phyloP scores from a whole-genome alignment of 176 grass and related monocot genomes.

The Hsuehochloa calcarea region DNA sequence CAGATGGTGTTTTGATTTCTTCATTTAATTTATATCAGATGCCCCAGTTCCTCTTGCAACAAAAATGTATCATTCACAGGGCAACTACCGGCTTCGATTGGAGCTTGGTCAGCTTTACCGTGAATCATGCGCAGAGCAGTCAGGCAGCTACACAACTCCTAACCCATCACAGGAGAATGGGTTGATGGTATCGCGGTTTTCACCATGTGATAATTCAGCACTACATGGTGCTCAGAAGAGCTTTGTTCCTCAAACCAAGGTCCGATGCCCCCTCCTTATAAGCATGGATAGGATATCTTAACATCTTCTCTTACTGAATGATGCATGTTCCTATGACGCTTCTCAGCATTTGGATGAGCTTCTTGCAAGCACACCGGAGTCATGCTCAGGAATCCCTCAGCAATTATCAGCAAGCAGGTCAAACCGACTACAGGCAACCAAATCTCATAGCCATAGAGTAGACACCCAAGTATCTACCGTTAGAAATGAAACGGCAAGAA shows the following conservation, averaged over 20 bases:
- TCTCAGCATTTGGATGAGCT: constrained; percentile 29
- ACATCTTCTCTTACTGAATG: constrained; percentile 24
- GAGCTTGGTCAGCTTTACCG: constrained; percentile 66
- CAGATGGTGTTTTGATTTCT: not conserved
- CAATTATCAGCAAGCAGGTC: constrained; percentile 27
- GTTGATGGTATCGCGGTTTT: constrained; percentile 17
- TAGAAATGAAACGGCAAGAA: constrained; percentile 36
- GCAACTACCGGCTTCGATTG: constrained; percentile 45
- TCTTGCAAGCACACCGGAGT: constrained; percentile 17
- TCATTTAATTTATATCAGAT: constrained; percentile 50
- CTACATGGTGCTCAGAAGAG: constrained; percentile 31
- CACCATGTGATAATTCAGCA: constrained; percentile 22
- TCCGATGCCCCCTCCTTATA: not conserved
- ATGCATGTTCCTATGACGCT: constrained; percentile 26
- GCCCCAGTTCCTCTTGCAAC: constrained; percentile 64
- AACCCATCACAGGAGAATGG: constrained; percentile 39
- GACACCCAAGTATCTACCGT: not conserved
- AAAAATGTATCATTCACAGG: constrained; percentile 77
- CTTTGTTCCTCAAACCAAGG: constrained; percentile 42
- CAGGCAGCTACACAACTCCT: constrained; percentile 7
- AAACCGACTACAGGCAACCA: constrained; percentile 16
- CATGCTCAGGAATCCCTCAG: constrained; percentile 28
- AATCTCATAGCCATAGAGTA: constrained; percentile 32
- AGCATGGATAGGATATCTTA: constrained; percentile 8
- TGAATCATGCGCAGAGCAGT: constrained; percentile 41